Percentiles rank a stretch among this genome's conserved stretches.
Evolutionary conservation across 2,329 filamentous ascomycete genomes (phyloP).

Genomic region (Epichloe gansuensis): DNA sequence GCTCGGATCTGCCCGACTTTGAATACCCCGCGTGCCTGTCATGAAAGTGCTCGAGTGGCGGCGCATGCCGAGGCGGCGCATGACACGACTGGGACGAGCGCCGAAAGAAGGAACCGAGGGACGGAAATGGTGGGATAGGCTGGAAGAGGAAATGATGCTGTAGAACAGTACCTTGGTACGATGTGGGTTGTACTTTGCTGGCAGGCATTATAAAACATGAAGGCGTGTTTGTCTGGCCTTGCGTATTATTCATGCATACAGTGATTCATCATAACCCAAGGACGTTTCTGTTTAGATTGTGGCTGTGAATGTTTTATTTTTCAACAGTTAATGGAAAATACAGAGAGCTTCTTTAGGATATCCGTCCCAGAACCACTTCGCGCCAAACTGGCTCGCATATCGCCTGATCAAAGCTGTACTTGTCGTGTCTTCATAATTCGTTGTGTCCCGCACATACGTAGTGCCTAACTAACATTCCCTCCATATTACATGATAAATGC

Average conservation of each 20-base stretch:
- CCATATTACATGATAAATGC: not conserved
- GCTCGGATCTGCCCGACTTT: conserved; percentile 10
- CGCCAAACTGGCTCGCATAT: too few species aligned
- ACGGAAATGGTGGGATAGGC: conserved; percentile 16
- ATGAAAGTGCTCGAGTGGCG: conserved; percentile 15
- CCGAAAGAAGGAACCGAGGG: conserved; percentile 11
- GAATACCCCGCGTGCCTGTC: conserved; percentile 11
- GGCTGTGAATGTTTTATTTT: not conserved
- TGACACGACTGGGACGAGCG: conserved; percentile 9
- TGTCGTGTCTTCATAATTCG: not conserved
- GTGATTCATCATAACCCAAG: too few species aligned
- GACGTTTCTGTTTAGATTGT: too few species aligned
- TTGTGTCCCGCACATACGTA: not conserved
- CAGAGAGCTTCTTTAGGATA: not conserved
- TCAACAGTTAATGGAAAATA: not conserved
- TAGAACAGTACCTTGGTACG: conserved; percentile 9
- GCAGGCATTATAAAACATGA: too few species aligned
- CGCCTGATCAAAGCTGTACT: not conserved
- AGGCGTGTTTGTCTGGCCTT: too few species aligned
- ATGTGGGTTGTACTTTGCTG: not conserved
- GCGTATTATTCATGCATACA: too few species aligned
- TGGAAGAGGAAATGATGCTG: conserved; percentile 19
- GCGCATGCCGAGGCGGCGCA: conserved; percentile 14
- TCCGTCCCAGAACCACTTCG: not conserved
- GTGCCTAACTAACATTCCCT: not conserved